Conservation (phyloP, 192 early-diverging fungal species). For the Radiomyces spectabilis region DNA sequence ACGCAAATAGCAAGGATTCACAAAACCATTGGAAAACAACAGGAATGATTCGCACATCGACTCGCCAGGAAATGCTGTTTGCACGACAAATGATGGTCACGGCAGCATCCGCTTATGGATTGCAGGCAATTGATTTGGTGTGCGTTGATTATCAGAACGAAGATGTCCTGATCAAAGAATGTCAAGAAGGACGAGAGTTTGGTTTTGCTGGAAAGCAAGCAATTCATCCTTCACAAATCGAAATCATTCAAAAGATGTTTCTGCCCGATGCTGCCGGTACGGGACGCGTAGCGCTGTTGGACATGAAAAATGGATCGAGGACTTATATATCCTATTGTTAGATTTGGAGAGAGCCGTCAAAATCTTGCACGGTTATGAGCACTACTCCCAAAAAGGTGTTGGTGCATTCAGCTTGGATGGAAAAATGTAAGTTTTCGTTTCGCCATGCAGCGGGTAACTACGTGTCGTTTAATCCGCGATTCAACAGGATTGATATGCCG, state of each 20-base stretch:
- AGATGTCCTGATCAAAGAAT: slow-evolving; percentile 68
- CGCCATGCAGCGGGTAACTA: neutral
- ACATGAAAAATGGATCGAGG: neutral
- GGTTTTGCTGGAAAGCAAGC: slow-evolving; percentile 97
- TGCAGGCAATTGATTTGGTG: slow-evolving; percentile 94
- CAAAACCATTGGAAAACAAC: no score
- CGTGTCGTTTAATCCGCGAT: neutral
- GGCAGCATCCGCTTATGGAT: slow-evolving; percentile 71
- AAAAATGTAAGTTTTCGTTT: slow-evolving; percentile 61
- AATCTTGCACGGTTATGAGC: slow-evolving; percentile 66
- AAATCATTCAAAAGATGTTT: slow-evolving; percentile 73
- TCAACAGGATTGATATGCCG: slow-evolving; percentile 66
- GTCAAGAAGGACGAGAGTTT: slow-evolving; percentile 78
- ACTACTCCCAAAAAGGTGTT: slow-evolving; percentile 59
- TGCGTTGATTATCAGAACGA: slow-evolving; percentile 81
- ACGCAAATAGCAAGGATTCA: no score
- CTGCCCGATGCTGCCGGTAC: slow-evolving; percentile 60
- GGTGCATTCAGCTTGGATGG: slow-evolving; percentile 92
- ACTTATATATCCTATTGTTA: slow-evolving; percentile 2
- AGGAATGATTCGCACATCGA: slow-evolving; percentile 64
- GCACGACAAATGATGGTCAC: slow-evolving; percentile 75
- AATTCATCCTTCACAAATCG: slow-evolving; percentile 86
- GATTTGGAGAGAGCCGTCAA: slow-evolving; percentile 59
- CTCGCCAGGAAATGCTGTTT: slow-evolving; percentile 68
- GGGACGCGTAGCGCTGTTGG: neutral